phyloP scores from a whole-genome alignment of 108 stramenopile genomes.

The Discostella stelligeroides region DNA sequence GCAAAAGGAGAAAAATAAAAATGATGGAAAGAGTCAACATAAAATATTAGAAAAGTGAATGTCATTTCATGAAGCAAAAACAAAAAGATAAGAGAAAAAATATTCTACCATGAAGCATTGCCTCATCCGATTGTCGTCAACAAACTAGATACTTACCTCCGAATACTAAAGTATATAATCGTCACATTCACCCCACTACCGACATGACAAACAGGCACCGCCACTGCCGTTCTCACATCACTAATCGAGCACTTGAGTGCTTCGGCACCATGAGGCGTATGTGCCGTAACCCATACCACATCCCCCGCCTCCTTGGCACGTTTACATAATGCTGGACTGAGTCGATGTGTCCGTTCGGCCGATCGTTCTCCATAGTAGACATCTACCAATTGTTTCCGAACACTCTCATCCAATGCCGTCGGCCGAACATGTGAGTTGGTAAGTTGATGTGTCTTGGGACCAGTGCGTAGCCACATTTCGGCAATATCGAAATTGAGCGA shows the following conservation, averaged over 20 bases:
- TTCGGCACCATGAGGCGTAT: constrained; percentile 75
- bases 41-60: too few relatives aligned
- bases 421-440: constrained; percentile 84
- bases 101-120: too few relatives aligned
- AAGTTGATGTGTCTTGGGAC: constrained; percentile 89
- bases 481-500: constrained; percentile 91
- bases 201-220: constrained; percentile 87
- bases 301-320: constrained; percentile 87
- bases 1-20: constrained; percentile 4
- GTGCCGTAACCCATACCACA: constrained; percentile 87
- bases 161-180: constrained; percentile 86
- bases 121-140: too few relatives aligned
- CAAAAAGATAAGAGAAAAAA: too few relatives aligned
- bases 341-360: constrained; percentile 79
- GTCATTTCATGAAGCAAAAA: too few relatives aligned
- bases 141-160: constrained; percentile 79
- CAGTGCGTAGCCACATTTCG: constrained; percentile 94
- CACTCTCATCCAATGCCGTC: constrained; percentile 75
- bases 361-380: constrained; percentile 86
- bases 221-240: constrained; percentile 89
- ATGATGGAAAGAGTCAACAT: too few relatives aligned
- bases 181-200: constrained; percentile 81
- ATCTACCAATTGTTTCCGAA: constrained; percentile 81
- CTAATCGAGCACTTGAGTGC: constrained; percentile 74
- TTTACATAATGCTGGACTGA: constrained; percentile 87